Conservation (phyloP, 176 grass and related monocot genomes). For the Oryza rufipogon region DNA sequence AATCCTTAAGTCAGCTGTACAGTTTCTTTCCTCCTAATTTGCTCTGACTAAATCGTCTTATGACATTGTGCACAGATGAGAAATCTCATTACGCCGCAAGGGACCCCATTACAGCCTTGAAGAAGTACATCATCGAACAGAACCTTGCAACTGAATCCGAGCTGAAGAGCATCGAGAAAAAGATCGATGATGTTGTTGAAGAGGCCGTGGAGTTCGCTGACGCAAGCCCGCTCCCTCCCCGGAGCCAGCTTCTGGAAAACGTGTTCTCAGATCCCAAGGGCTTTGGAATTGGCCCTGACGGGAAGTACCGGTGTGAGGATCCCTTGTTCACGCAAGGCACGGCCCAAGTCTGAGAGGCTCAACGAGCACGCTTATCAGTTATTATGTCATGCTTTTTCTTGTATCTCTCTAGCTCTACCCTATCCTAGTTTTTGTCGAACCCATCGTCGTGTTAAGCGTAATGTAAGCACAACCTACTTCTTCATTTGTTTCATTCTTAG, state of each 20-base stretch:
- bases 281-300: constrained; percentile 92
- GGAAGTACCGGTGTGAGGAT: constrained; percentile 92
- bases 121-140: constrained; percentile 74
- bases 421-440: constrained; percentile 46
- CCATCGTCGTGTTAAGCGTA: constrained; percentile 5
- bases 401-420: constrained; percentile 28
- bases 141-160: constrained; percentile 74
- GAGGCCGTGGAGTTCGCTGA: constrained; percentile 95
- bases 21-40: background rate
- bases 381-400: constrained; percentile 19
- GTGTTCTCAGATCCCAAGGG: constrained; percentile 92
- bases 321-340: constrained; percentile 92
- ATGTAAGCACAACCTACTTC: constrained; percentile 24
- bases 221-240: constrained; percentile 75
- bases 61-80: constrained; percentile 62
- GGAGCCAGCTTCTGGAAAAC: constrained; percentile 87
- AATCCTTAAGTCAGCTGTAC: background rate
- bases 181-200: constrained; percentile 80
- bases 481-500: constrained; percentile 36
- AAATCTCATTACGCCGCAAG: constrained; percentile 75
- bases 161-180: constrained; percentile 86
- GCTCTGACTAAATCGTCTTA: background rate
- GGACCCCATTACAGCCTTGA: constrained; percentile 77
- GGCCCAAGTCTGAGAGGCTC: constrained; percentile 73
- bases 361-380: background rate